Evolutionary conservation across 2,329 filamentous ascomycete species (phyloP).

Genomic region (Phialophora verrucosa): DNA sequence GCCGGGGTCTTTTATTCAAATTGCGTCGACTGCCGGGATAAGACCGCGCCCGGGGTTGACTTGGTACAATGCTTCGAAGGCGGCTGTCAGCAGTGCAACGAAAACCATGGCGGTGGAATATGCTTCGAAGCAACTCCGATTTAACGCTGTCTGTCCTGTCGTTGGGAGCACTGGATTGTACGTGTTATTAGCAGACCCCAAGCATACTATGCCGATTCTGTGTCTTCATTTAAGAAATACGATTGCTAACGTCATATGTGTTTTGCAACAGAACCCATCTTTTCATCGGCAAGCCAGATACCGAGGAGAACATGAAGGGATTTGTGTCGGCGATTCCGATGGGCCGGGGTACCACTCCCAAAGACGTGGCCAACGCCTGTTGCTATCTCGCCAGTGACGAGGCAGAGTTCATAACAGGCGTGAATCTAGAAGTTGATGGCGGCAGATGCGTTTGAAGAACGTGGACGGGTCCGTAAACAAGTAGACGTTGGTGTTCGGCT

Average conservation of each 20-base stretch:
- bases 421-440: constrained; percentile 39
- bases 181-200: constrained; percentile 10
- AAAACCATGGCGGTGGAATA: constrained; percentile 75
- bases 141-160: constrained; percentile 74
- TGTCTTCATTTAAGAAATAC: background rate
- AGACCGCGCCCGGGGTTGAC: constrained; percentile 35
- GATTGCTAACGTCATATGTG: background rate
- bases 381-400: constrained; percentile 75
- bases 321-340: constrained; percentile 53
- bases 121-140: constrained; percentile 71
- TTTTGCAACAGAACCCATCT: constrained; percentile 44
- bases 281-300: constrained; percentile 51
- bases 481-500: background rate
- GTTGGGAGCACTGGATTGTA: constrained; percentile 67
- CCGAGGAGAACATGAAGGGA: constrained; percentile 51
- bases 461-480: background rate
- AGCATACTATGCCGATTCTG: background rate
- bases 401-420: constrained; percentile 66
- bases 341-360: constrained; percentile 51
- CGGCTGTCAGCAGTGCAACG: constrained; percentile 67
- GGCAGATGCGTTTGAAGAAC: constrained; percentile 31
- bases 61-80: constrained; percentile 66
- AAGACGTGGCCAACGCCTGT: constrained; percentile 73
- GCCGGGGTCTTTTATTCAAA: constrained; percentile 34
- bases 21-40: constrained; percentile 36